A percentile compares a stretch with the other conserved stretches of the same genome.
Conservation (phyloP, 1,139 yeast genomes). For the Taiozyma sp. region DNA sequence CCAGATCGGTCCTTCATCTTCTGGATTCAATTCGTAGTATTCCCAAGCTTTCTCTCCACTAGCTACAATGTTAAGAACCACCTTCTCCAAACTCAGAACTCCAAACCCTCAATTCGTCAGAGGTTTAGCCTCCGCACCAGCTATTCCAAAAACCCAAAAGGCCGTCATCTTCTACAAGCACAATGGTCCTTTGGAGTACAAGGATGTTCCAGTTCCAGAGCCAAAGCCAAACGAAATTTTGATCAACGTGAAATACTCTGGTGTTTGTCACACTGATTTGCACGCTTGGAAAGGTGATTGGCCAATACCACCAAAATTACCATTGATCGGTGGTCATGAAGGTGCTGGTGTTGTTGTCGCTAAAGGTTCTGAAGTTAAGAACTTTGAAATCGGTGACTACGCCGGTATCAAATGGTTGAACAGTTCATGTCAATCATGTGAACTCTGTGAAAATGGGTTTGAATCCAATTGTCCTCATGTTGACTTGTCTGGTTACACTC, state of each 20-base stretch:
- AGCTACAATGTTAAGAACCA: conserved; percentile 3
- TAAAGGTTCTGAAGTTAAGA: conserved; percentile 61
- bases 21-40: neutral
- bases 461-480: conserved; percentile 71
- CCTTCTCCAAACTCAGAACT: conserved; percentile 9
- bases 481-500: conserved; percentile 73
- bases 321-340: conserved; percentile 81
- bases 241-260: conserved; percentile 60
- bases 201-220: conserved; percentile 58
- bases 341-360: conserved; percentile 84
- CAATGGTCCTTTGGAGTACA: conserved; percentile 59
- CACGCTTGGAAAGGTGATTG: conserved; percentile 76
- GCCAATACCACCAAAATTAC: conserved; percentile 61
- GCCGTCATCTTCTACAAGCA: conserved; percentile 60
- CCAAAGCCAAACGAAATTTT: conserved; percentile 58
- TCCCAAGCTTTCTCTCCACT: neutral
- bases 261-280: conserved; percentile 66
- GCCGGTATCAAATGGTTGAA: conserved; percentile 78
- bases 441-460: conserved; percentile 60
- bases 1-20: neutral
- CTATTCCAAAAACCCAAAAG: conserved; percentile 56
- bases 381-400: conserved; percentile 69
- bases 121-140: conserved; percentile 17
- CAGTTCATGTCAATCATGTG: conserved; percentile 72
- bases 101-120: conserved; percentile 9